Evolutionary conservation across 495 filamentous ascomycete species (phyloP).

Genomic region (Penicillium canescens): DNA sequence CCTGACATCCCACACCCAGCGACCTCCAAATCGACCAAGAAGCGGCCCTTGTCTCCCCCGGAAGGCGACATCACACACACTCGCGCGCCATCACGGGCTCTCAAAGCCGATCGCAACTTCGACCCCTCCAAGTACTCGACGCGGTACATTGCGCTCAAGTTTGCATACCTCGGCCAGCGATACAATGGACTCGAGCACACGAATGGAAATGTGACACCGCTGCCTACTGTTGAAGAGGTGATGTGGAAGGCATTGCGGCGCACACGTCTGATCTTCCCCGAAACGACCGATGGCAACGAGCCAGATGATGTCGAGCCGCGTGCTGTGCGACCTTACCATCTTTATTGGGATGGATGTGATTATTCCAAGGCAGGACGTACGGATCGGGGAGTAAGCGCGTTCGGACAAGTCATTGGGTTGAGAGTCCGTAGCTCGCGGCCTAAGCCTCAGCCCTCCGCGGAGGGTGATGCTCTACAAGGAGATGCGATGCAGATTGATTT

Average conservation of each 20-base stretch:
- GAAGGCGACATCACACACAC: conserved; percentile 31
- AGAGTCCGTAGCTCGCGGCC: conserved; percentile 78
- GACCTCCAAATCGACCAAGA: conserved; percentile 13
- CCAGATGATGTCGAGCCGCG: conserved; percentile 25
- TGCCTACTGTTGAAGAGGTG: conserved; percentile 86
- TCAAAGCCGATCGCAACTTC: conserved; percentile 52
- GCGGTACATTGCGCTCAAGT: conserved; percentile 83
- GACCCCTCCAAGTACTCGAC: conserved; percentile 81
- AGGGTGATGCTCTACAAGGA: conserved; percentile 6
- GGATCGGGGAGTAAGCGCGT: conserved; percentile 90
- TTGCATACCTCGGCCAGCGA: conserved; percentile 86
- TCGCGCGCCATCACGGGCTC: conserved; percentile 21
- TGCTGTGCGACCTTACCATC: conserved; percentile 37
- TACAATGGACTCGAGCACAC: conserved; percentile 93
- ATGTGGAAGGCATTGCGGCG: conserved; percentile 86
- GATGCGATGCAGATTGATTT: conserved; percentile 25
- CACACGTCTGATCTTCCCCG: conserved; percentile 75
- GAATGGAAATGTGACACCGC: conserved; percentile 58
- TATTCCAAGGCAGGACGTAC: conserved; percentile 96
- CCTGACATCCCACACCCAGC: conserved; percentile 21
- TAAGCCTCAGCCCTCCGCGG: conserved; percentile 23
- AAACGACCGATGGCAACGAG: conserved; percentile 39
- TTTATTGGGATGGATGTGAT: conserved; percentile 76
- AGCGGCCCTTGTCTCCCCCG: conserved; percentile 18
- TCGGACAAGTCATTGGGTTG: conserved; percentile 90